Percentiles rank a stretch among this genome's conserved stretches.
phyloP scores from a whole-genome alignment of 2,329 filamentous ascomycete species.

The Simplicillium sp. region DNA sequence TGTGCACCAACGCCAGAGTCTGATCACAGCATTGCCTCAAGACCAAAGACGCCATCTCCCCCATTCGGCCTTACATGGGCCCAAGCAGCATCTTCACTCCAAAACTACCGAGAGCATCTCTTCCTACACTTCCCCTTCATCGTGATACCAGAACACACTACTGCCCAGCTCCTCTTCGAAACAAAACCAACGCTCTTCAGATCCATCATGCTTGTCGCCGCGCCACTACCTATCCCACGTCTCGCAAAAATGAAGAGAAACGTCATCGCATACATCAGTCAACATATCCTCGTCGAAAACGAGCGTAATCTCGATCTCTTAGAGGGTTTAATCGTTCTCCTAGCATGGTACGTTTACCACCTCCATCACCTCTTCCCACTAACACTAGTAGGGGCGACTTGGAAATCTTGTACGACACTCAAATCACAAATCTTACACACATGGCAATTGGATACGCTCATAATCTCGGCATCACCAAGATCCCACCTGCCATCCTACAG shows the following conservation, averaged over 20 bases:
- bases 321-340: slow-evolving; percentile 33
- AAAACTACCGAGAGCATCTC: slow-evolving; percentile 21
- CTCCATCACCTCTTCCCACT: not conserved
- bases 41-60: slow-evolving; percentile 3
- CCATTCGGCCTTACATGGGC: slow-evolving; percentile 28
- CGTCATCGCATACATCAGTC: slow-evolving; percentile 29
- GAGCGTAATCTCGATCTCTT: slow-evolving; percentile 32
- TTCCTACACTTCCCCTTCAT: slow-evolving; percentile 29
- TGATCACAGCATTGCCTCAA: not conserved
- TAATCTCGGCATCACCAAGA: slow-evolving; percentile 24
- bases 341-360: slow-evolving; percentile 36
- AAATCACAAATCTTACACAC: slow-evolving; percentile 26
- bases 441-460: slow-evolving; percentile 31
- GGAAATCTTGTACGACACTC: slow-evolving; percentile 22
- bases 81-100: slow-evolving; percentile 24
- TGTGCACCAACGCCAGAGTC: not conserved
- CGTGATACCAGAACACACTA: slow-evolving; percentile 16
- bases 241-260: slow-evolving; percentile 30
- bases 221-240: slow-evolving; percentile 15
- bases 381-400: slow-evolving; percentile 21
- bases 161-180: slow-evolving; percentile 18
- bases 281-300: slow-evolving; percentile 29
- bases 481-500: slow-evolving; percentile 4
- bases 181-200: slow-evolving; percentile 29
- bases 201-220: slow-evolving; percentile 26